phyloP scores from a whole-genome alignment of 352 stramenopile genomes.

The Plasmopara viticola region DNA sequence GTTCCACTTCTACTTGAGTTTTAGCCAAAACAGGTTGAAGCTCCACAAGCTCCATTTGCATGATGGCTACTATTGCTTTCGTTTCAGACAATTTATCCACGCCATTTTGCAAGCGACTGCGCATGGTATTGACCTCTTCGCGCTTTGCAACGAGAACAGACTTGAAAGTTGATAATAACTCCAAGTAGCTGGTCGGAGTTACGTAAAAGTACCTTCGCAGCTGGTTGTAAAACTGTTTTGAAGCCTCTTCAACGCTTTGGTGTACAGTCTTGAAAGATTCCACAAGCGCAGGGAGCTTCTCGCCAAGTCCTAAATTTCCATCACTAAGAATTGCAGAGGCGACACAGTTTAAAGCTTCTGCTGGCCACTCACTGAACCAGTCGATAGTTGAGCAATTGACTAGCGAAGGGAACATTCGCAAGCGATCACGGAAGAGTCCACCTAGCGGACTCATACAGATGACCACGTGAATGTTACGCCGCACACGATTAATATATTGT shows the following conservation, averaged over 20 bases:
- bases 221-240: slow-evolving; percentile 81
- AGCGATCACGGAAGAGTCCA: slow-evolving; percentile 66
- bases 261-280: slow-evolving; percentile 84
- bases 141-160: slow-evolving; percentile 82
- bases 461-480: slow-evolving; percentile 88
- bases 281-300: slow-evolving; percentile 48
- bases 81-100: slow-evolving; percentile 85
- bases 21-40: slow-evolving; percentile 70
- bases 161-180: slow-evolving; percentile 90
- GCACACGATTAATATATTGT: slow-evolving; percentile 90
- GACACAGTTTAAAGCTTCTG: slow-evolving; percentile 78
- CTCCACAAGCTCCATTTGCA: slow-evolving; percentile 81
- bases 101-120: slow-evolving; percentile 74
- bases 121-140: slow-evolving; percentile 87
- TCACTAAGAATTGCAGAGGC: slow-evolving; percentile 81
- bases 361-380: slow-evolving; percentile 87
- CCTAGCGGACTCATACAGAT: slow-evolving; percentile 86
- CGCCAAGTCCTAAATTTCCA: slow-evolving; percentile 60
- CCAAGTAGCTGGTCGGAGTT: slow-evolving; percentile 90
- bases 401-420: slow-evolving; percentile 85
- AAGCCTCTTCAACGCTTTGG: slow-evolving; percentile 82
- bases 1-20: slow-evolving; percentile 78
- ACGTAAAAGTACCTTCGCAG: slow-evolving; percentile 90
- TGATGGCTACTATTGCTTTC: slow-evolving; percentile 71
- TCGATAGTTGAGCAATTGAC: slow-evolving; percentile 87